phyloP scores from a whole-genome alignment of 1,284 basidiomycete genomes.

The Cerioporus squamosus region DNA sequence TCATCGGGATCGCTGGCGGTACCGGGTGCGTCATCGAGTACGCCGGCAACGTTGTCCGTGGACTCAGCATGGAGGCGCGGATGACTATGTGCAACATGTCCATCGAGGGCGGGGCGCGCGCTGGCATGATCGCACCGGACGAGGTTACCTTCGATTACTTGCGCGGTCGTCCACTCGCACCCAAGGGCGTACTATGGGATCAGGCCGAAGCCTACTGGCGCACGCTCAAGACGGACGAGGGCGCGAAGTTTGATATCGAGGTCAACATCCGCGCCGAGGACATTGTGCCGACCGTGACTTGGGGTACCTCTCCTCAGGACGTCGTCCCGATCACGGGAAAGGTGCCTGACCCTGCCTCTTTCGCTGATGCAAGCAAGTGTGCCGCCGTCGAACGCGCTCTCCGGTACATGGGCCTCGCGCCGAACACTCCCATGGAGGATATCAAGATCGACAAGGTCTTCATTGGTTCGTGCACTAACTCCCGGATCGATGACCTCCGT shows the following conservation, averaged over 20 bases:
- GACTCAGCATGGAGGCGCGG: conserved; percentile 92
- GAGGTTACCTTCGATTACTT: conserved; percentile 92
- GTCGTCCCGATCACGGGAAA: conserved; percentile 86
- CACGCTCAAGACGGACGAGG: conserved; percentile 84
- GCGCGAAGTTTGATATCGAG: conserved; percentile 89
- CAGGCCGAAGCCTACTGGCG: conserved; percentile 89
- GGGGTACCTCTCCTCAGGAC: conserved; percentile 97
- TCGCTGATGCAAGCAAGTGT: conserved; percentile 70
- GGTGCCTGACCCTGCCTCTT: conserved; percentile 81
- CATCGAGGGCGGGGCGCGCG: conserved; percentile 94
- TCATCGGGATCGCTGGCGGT: conserved; percentile 94
- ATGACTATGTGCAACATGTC: conserved; percentile 99
- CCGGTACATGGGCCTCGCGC: conserved; percentile 89
- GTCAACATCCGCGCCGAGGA: conserved; percentile 87
- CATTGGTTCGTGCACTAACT: conserved; percentile 97
- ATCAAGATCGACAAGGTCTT: conserved; percentile 93
- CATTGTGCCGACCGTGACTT: conserved; percentile 94
- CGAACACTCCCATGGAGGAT: conserved; percentile 86
- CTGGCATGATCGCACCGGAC: conserved; percentile 96
- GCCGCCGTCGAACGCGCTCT: conserved; percentile 82
- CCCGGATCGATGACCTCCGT: conserved; percentile 94
- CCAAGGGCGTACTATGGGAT: conserved; percentile 91
- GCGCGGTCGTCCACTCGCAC: conserved; percentile 82
- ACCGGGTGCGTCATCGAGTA: conserved; percentile 95
- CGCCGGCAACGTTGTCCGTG: conserved; percentile 89